Evolutionary conservation across 257 asterid species (phyloP).

Genomic region (Lycium ferocissimum): DNA sequence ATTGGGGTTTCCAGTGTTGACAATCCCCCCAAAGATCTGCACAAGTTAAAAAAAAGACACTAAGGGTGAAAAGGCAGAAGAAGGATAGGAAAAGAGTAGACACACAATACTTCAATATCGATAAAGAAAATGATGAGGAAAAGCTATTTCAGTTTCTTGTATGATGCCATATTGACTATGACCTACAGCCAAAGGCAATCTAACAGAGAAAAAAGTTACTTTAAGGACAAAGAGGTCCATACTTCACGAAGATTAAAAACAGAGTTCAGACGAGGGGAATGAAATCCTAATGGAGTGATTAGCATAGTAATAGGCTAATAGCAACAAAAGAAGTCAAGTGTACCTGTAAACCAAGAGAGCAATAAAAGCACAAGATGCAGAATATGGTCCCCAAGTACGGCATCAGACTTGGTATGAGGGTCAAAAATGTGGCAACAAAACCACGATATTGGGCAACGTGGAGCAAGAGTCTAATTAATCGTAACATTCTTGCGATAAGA

Average conservation of each 20-base stretch:
- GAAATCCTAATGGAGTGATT: neutral
- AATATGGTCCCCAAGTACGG: slow-evolving; percentile 95
- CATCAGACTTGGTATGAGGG: slow-evolving; percentile 95
- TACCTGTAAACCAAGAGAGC: slow-evolving; percentile 98
- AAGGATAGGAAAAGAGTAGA: slow-evolving; percentile 8
- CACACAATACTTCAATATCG: neutral
- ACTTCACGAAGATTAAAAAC: neutral
- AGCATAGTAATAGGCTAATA: slow-evolving; percentile 18
- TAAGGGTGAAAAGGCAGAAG: neutral
- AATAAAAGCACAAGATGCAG: slow-evolving; percentile 87
- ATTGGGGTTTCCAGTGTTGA: slow-evolving; percentile 78
- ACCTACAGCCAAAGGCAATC: neutral
- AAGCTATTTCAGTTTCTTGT: neutral
- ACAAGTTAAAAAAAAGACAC: neutral
- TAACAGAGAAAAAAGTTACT: neutral
- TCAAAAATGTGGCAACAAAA: slow-evolving; percentile 91
- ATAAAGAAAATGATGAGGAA: neutral
- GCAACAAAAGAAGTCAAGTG: slow-evolving; percentile 3
- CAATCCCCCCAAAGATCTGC: slow-evolving; percentile 96
- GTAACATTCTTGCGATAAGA: slow-evolving; percentile 92
- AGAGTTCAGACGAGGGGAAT: neutral
- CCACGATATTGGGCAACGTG: slow-evolving; percentile 89
- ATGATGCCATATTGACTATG: neutral
- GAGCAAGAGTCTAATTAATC: slow-evolving; percentile 93
- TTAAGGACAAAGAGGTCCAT: neutral